Conservation (phyloP, 805 yeast species). For the Lachancea nothofagi region DNA sequence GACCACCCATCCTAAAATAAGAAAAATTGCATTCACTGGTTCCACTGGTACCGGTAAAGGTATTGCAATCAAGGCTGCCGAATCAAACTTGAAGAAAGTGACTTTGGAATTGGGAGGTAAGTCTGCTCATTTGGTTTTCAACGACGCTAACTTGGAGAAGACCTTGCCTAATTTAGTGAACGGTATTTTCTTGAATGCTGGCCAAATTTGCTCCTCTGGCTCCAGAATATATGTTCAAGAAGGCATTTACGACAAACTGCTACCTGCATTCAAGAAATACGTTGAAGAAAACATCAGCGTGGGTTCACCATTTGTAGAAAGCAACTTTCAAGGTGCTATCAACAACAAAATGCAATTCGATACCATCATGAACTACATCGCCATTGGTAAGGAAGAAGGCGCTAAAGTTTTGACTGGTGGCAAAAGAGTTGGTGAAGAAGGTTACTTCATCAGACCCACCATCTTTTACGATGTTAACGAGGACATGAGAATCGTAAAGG, state of each 20-base stretch:
- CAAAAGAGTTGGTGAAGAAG: constrained; percentile 56
- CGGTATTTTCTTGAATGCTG: constrained; percentile 75
- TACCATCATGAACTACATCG: constrained; percentile 62
- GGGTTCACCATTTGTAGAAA: constrained; percentile 70
- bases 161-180: constrained; percentile 48
- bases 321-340: constrained; percentile 72
- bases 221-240: constrained; percentile 75
- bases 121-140: constrained; percentile 69
- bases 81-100: constrained; percentile 69
- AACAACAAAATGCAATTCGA: constrained; percentile 64
- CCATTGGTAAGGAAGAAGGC: constrained; percentile 61
- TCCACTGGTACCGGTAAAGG: constrained; percentile 70
- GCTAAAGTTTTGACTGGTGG: constrained; percentile 70
- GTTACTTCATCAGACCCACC: constrained; percentile 70
- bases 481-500: constrained; percentile 57
- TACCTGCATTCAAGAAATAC: constrained; percentile 52
- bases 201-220: constrained; percentile 81
- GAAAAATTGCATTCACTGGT: constrained; percentile 78
- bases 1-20: constrained; percentile 60
- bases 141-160: constrained; percentile 55
- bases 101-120: constrained; percentile 83
- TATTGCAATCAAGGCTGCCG: constrained; percentile 65
- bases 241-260: constrained; percentile 57
- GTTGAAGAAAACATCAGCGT: constrained; percentile 53
- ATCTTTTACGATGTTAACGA: constrained; percentile 63